Percentiles rank a stretch among this genome's conserved stretches.
Conservation (phyloP, 106 monocot genomes). For the Dendrobium officinale region DNA sequence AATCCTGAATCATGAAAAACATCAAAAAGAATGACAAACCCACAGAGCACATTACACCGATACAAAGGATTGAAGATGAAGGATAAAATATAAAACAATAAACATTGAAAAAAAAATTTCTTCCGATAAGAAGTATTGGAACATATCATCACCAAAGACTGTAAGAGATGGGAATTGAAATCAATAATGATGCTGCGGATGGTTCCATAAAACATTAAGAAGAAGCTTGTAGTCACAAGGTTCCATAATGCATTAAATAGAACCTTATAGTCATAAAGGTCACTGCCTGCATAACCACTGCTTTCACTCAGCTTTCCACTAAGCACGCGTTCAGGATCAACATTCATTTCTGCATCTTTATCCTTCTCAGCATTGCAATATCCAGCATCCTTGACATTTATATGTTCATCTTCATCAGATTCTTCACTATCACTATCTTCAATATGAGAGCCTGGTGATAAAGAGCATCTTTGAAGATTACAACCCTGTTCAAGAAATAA, state of each 20-base stretch:
- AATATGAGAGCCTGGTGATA: conserved; percentile 74
- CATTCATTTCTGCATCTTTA: conserved; percentile 49
- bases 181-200: not conserved
- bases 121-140: not conserved
- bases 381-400: conserved; percentile 65
- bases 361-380: conserved; percentile 78
- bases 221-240: not conserved
- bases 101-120: not conserved
- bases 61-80: not conserved
- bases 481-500: conserved; percentile 50
- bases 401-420: conserved; percentile 60
- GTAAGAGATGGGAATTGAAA: not conserved
- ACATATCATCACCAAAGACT: not conserved
- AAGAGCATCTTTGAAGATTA: conserved; percentile 55
- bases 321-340: conserved; percentile 67
- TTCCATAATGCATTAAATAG: conserved; percentile 1
- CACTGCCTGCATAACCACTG: conserved; percentile 95
- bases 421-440: conserved; percentile 78
- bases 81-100: not conserved
- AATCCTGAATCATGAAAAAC: not conserved
- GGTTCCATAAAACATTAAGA: not conserved
- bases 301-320: conserved; percentile 99
- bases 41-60: not conserved
- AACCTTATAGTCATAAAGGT: conserved; percentile 99
- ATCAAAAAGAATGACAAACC: not conserved